These are phyloP conservation scores for Rhizopogon salebrosus DNA, from an alignment of 768 basidiomycete genomes.

Conservation along the genomic window DNA sequence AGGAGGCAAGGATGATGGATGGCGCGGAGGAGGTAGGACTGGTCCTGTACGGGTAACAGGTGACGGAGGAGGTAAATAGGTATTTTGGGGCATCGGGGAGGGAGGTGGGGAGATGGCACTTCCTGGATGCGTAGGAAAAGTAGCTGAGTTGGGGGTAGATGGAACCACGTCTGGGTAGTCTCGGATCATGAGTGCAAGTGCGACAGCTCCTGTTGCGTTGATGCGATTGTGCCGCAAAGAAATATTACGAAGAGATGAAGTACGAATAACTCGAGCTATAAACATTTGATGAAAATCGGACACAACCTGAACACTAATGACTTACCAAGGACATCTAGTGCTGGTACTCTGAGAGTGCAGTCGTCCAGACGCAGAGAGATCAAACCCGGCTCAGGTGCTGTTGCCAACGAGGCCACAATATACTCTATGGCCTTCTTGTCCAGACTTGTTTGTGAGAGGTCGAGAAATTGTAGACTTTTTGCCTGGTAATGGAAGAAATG, in stretches of 20 bases:
- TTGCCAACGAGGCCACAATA: conserved; percentile 62
- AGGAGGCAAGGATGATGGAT: conserved; percentile 38
- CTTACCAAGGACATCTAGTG: conserved; percentile 79
- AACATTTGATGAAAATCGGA: background rate
- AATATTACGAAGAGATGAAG: conserved; percentile 80
- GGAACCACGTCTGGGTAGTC: conserved; percentile 84
- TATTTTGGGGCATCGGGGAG: conserved; percentile 27
- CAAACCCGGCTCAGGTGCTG: conserved; percentile 38
- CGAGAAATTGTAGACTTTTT: conserved; percentile 75
- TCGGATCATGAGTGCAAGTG: conserved; percentile 91
- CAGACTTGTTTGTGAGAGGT: conserved; percentile 79
- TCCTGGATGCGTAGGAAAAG: conserved; percentile 3
- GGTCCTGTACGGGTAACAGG: conserved; percentile 32
- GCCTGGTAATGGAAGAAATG: conserved; percentile 41
- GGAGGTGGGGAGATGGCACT: conserved; percentile 23
- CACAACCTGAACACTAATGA: conserved; percentile 3
- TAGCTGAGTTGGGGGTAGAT: conserved; percentile 6
- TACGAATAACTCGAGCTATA: conserved; percentile 77
- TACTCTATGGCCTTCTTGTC: conserved; percentile 86
- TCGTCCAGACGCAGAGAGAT: conserved; percentile 86
- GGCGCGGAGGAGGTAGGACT: conserved; percentile 44
- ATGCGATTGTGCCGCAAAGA: conserved; percentile 89
- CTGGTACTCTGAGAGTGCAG: conserved; percentile 67
- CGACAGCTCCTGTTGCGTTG: conserved; percentile 78
- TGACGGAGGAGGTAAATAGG: conserved; percentile 12